Percentiles rank a stretch among this genome's conserved stretches.
Evolutionary conservation across 345 rosid species (phyloP).

Genomic region (Euphorbia peplus): DNA sequence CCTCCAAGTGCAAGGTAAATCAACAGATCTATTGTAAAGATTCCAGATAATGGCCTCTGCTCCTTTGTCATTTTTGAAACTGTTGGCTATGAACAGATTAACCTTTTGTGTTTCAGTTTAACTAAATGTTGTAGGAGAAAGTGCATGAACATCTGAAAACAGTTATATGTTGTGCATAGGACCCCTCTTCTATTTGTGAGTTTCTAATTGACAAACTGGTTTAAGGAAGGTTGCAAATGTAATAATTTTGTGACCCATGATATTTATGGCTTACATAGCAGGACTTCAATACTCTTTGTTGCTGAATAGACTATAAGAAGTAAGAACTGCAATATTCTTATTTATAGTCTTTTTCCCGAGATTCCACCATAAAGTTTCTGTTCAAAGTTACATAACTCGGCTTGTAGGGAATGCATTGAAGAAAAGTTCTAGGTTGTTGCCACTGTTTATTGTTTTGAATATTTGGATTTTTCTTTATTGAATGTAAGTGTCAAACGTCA

Average conservation of each 20-base stretch:
- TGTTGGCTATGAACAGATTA: background rate
- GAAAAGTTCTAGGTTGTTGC: background rate
- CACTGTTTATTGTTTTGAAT: background rate
- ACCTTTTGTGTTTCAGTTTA: background rate
- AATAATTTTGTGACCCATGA: background rate
- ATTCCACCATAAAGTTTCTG: background rate
- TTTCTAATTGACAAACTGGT: too few species aligned
- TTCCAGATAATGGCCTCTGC: background rate
- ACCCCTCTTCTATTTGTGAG: background rate
- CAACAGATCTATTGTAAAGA: slow-evolving; percentile 1
- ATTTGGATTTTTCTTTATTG: background rate
- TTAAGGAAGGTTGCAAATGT: background rate
- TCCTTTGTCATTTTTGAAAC: background rate
- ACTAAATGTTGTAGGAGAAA: background rate
- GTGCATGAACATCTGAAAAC: background rate
- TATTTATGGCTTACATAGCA: background rate
- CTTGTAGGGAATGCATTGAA: background rate
- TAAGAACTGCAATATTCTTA: background rate
- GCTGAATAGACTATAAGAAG: background rate
- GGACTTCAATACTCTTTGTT: background rate
- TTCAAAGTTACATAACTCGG: background rate
- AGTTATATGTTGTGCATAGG: background rate
- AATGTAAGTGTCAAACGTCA: background rate
- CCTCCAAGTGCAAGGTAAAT: slow-evolving; percentile 57
- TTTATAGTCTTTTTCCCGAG: background rate